Percentiles rank a stretch among this genome's conserved stretches.
phyloP scores from a whole-genome alignment of 441 rosid species.

The Adansonia gregorii region DNA sequence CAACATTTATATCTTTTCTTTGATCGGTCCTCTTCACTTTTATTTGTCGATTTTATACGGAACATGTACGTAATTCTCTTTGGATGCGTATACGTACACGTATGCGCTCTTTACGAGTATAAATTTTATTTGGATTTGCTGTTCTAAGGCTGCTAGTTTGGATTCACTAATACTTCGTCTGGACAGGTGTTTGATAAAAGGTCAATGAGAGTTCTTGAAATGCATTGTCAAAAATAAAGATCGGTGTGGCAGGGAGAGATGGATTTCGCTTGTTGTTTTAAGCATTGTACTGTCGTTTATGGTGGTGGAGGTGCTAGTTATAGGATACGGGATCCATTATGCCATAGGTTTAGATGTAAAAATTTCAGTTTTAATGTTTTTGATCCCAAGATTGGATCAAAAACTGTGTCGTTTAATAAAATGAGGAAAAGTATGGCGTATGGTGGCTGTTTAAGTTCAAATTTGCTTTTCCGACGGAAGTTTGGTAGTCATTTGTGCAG shows the following conservation, averaged over 20 bases:
- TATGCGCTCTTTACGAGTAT: neutral
- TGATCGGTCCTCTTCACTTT: slow-evolving; percentile 38
- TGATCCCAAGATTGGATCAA: slow-evolving; percentile 39
- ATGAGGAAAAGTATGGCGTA: slow-evolving; percentile 33
- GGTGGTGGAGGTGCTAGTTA: slow-evolving; percentile 41
- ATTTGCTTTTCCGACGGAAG: slow-evolving; percentile 37
- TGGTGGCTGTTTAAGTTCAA: slow-evolving; percentile 38
- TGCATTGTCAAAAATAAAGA: slow-evolving; percentile 21
- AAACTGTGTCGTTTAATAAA: slow-evolving; percentile 33
- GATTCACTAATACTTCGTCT: neutral
- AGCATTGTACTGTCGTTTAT: slow-evolving; percentile 42
- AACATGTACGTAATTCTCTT: neutral
- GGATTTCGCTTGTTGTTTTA: slow-evolving; percentile 59
- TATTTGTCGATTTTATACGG: neutral
- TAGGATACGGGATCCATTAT: slow-evolving; percentile 37
- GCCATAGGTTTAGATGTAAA: slow-evolving; percentile 44
- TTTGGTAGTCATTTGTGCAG: slow-evolving; percentile 30
- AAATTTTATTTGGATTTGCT: slow-evolving; percentile 26
- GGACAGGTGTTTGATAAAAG: slow-evolving; percentile 55
- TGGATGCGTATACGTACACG: neutral
- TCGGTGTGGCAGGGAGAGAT: slow-evolving; percentile 37
- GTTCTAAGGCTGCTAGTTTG: slow-evolving; percentile 9
- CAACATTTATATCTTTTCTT: slow-evolving; percentile 20
- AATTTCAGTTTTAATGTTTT: slow-evolving; percentile 41
- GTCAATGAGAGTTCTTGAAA: slow-evolving; percentile 38